Base-by-base conservation (phyloP, 2,329 filamentous ascomycete genomes). In the Diaporthe capsici region DNA sequence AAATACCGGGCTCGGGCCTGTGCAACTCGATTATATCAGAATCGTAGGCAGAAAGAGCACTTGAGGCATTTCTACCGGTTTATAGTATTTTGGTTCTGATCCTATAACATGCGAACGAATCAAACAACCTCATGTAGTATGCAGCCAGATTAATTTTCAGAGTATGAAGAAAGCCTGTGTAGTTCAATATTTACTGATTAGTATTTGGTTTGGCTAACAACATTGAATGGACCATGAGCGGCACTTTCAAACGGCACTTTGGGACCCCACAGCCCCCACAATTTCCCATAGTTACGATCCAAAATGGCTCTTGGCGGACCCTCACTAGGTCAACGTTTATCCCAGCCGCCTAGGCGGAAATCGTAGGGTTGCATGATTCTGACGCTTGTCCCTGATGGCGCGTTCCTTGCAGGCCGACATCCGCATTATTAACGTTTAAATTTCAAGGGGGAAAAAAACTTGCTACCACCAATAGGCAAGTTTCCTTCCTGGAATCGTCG, bases 221-320 rank as follows among this genome's bases (percentile, higher is more conserved):
- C 17, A 20, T 20, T 20, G 15, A 15, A 44, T 3, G 15, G 9
- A 57, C 55, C 55, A 22, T 55, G 17, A 28, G 37, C 65, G 47
- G 65, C 47, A 68, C 7, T 53, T 53, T 5, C 31, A 15, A 12
- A 10, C 65, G 65, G 65, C 65, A 68, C 13, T 68, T 53, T 31
- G 3, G 20, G 13, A 39, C 65, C 10, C 65, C 65, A 68, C 65
- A 68, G 17, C 65, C 65, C 60, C 65, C 65, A 68, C 34, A 53
- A 51, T 39, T 68, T 28, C 12, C 13, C 28, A 49, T 7, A 53
- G 10, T 9, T 20, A 3, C 31, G 22, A 12, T 53, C 47, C 0
- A 49, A 53, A 20, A 25, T 12, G 13, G 47, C 22, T 34, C 65
- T 68, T 53, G 47, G 65, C 65, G 31, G n/a, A 25, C 31, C 47